A percentile compares a stretch with the other conserved stretches of the same genome.
These are phyloP conservation scores for Chlamydomonas eustigma DNA, from an alignment of 139 green algal genomes.

Conservation along the genomic window DNA sequence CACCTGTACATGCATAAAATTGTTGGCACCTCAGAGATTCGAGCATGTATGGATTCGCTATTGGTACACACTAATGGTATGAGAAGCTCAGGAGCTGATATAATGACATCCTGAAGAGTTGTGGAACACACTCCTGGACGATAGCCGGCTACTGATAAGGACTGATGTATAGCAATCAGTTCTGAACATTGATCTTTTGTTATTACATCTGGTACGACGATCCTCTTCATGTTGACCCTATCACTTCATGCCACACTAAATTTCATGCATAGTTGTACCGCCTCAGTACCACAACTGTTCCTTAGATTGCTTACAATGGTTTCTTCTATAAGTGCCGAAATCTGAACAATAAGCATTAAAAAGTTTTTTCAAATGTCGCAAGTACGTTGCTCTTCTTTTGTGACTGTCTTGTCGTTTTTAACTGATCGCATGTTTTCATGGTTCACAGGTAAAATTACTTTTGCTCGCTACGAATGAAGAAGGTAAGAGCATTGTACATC, in stretches of 20 bases:
- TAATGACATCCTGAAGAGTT: neutral
- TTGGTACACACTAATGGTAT: neutral
- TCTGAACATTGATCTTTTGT: too few relatives aligned
- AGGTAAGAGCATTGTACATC: too few relatives aligned
- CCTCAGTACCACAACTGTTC: neutral
- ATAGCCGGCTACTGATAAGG: neutral
- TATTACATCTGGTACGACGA: too few relatives aligned
- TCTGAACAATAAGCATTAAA: too few relatives aligned
- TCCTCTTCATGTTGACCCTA: too few relatives aligned
- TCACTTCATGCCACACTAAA: too few relatives aligned
- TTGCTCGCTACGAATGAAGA: neutral
- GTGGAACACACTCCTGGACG: neutral
- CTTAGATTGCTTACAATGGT: neutral
- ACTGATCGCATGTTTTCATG: too few relatives aligned
- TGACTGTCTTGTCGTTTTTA: too few relatives aligned
- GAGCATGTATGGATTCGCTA: neutral
- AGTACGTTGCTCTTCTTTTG: too few relatives aligned
- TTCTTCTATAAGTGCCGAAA: too few relatives aligned
- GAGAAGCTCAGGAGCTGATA: neutral
- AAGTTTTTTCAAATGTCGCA: too few relatives aligned
- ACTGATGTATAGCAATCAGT: neutral
- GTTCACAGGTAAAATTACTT: neutral
- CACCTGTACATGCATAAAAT: slow-evolving; percentile 10
- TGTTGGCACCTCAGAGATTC: neutral
- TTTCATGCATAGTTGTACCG: neutral